Base-by-base conservation (phyloP, 257 asterid genomes). In the Gynochthodes officinalis region DNA sequence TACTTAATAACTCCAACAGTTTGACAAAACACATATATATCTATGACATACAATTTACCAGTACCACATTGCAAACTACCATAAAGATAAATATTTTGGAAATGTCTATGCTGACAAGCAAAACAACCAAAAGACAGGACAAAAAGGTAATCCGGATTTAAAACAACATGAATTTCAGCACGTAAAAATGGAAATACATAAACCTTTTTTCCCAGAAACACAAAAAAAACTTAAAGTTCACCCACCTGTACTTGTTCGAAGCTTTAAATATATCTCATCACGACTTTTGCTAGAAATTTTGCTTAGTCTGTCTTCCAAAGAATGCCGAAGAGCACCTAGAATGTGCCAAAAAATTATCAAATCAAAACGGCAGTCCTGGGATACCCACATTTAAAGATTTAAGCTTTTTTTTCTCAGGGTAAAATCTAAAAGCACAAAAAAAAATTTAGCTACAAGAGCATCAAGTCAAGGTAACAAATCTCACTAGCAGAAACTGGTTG, bases 231-330 rank as follows among this genome's bases (percentile, higher is more conserved):
- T 44, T 2, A 12, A 50, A 16, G 46, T 33, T 73, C 73, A 53
- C 87, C 70, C 70, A 95, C 99, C 98, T 79, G 99, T 92, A 86
- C 99, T 92, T 68, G 99, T 95, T 25, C 92, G 93, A 76, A 95
- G 96, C 85, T 86, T 92, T 83, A 95, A 82, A 80, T 87, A 84
- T 79, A 92, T 95, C 84, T 95, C 99, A 77, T 92, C 98, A 15
- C 88, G 92, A 74, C 89, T 88, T 84, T 95, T 95, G 69, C 96
- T 88, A 7, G 98, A 88, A 46, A 80, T 84, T 85, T 90, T 95
- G 84, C 99, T 86, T 74, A 95, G 80, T 77, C 97, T 82, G 61
- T 95, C 99, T 77, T 95, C 96, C 69, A 95, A 83, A 57, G 99
- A 92, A 87, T 86, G 98, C 37, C 98, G 87, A 76, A 95, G 98